phyloP scores from a whole-genome alignment of 2,329 filamentous ascomycete genomes.

The Colletotrichum musicola region DNA sequence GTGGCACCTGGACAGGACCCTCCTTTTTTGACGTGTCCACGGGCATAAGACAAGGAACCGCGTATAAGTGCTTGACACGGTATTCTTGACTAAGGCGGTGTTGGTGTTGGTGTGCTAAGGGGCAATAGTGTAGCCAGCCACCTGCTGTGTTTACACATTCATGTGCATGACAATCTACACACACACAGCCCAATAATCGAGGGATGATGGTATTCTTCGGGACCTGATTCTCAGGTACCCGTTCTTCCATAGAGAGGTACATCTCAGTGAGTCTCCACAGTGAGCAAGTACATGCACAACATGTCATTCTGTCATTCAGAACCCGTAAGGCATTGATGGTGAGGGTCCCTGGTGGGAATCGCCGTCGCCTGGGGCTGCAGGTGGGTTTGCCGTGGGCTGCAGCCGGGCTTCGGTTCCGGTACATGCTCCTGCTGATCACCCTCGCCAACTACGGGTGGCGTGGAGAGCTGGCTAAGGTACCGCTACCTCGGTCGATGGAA shows the following conservation, averaged over 20 bases:
- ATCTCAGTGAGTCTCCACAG: too few relatives aligned
- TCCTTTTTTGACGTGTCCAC: conserved; percentile 4
- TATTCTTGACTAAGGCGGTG: background rate
- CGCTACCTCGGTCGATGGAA: conserved; percentile 19
- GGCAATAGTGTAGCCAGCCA: background rate
- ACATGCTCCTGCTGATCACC: background rate
- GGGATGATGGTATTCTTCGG: background rate
- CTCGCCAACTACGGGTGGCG: background rate
- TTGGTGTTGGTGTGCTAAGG: too few relatives aligned
- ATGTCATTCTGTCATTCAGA: background rate
- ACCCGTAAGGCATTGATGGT: conserved; percentile 24
- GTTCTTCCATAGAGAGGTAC: too few relatives aligned
- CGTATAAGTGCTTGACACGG: background rate
- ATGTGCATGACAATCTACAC: background rate
- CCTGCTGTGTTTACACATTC: conserved; percentile 1
- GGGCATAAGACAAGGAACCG: too few relatives aligned
- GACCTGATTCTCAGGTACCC: too few relatives aligned
- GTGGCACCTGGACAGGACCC: conserved; percentile 2
- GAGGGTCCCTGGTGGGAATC: conserved; percentile 16
- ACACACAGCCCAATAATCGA: background rate
- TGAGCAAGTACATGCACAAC: background rate
- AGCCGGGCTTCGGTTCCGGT: background rate
- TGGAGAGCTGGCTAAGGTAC: conserved; percentile 1
- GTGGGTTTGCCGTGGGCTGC: conserved; percentile 27
- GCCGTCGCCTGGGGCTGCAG: background rate